A percentile compares a stretch with the other conserved stretches of the same genome.
Conservation (phyloP, 2,329 filamentous ascomycete species). For the Sordariomycetes sp. region DNA sequence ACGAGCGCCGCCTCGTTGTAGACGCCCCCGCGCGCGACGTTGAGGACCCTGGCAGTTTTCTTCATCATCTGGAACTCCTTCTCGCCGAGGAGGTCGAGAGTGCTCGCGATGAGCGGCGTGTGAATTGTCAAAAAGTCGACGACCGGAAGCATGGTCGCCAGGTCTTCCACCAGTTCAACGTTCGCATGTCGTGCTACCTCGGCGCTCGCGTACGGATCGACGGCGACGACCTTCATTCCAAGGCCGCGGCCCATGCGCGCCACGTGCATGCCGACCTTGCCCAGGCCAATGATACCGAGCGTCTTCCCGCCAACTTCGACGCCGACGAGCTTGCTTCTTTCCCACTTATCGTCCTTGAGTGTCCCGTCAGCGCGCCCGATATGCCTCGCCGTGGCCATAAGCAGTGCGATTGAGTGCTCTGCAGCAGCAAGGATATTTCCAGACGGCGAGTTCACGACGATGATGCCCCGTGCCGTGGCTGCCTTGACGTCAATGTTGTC, state of each 20-base stretch:
- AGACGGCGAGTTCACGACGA: slow-evolving; percentile 67
- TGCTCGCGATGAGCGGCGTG: slow-evolving; percentile 66
- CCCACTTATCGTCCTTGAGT: slow-evolving; percentile 62
- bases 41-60: slow-evolving; percentile 57
- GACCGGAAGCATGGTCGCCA: slow-evolving; percentile 43
- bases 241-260: slow-evolving; percentile 67
- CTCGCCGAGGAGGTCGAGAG: slow-evolving; percentile 58
- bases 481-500: slow-evolving; percentile 69
- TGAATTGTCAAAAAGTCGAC: slow-evolving; percentile 73
- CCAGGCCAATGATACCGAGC: slow-evolving; percentile 63
- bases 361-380: slow-evolving; percentile 56
- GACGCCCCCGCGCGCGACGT: slow-evolving; percentile 69
- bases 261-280: slow-evolving; percentile 74
- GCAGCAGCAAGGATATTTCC: slow-evolving; percentile 74
- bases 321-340: slow-evolving; percentile 60
- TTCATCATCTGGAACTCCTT: slow-evolving; percentile 61
- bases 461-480: slow-evolving; percentile 59
- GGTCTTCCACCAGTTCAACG: slow-evolving; percentile 43
- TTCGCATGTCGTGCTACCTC: slow-evolving; percentile 57
- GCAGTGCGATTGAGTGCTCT: slow-evolving; percentile 62
- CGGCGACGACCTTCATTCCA: slow-evolving; percentile 61
- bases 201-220: slow-evolving; percentile 65
- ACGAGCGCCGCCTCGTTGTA: slow-evolving; percentile 66
- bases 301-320: slow-evolving; percentile 69
- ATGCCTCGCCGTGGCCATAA: slow-evolving; percentile 44